These are phyloP conservation scores for Lepidium africanum DNA, from an alignment of 345 rosid species.

Conservation along the genomic window DNA sequence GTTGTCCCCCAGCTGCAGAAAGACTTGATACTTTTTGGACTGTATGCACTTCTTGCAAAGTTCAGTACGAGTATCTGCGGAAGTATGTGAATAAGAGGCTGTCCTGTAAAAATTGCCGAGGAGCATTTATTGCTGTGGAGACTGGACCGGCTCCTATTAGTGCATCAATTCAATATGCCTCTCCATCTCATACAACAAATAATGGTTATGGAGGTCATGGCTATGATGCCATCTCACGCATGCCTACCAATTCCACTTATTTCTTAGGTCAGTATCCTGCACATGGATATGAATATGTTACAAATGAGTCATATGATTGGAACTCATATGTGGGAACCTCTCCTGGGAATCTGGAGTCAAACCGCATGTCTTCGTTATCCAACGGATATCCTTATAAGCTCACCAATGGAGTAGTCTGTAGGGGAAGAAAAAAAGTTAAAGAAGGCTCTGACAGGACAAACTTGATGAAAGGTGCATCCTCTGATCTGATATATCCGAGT, in stretches of 20 bases:
- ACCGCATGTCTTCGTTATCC: conserved; percentile 38
- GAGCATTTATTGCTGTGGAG: conserved; percentile 76
- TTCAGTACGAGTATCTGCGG: conserved; percentile 92
- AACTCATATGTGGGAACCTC: conserved; percentile 54
- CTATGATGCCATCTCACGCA: conserved; percentile 38
- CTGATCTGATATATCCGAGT: conserved; percentile 24
- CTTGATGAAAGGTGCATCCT: conserved; percentile 26
- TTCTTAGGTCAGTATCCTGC: conserved; percentile 63
- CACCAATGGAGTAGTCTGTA: conserved; percentile 42
- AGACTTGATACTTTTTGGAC: conserved; percentile 96
- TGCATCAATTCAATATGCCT: conserved; percentile 65
- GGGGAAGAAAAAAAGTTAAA: conserved; percentile 39
- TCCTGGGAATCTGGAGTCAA: conserved; percentile 40
- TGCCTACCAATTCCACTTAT: conserved; percentile 38
- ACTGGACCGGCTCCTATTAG: conserved; percentile 77
- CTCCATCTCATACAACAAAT: conserved; percentile 41
- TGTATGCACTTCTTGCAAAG: conserved; percentile 94
- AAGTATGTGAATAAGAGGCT: conserved; percentile 95
- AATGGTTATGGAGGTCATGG: conserved; percentile 69
- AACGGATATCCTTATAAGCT: conserved; percentile 46
- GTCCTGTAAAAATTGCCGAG: conserved; percentile 98
- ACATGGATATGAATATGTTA: conserved; percentile 69
- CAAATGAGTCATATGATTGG: conserved; percentile 78
- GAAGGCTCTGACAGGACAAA: conserved; percentile 41
- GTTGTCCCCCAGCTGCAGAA: conserved; percentile 43